Evolutionary conservation across 176 grass and related monocot genomes (phyloP), one percentile per base, ranked within the genome.

Genomic region (Elymus sibiricus): DNA sequence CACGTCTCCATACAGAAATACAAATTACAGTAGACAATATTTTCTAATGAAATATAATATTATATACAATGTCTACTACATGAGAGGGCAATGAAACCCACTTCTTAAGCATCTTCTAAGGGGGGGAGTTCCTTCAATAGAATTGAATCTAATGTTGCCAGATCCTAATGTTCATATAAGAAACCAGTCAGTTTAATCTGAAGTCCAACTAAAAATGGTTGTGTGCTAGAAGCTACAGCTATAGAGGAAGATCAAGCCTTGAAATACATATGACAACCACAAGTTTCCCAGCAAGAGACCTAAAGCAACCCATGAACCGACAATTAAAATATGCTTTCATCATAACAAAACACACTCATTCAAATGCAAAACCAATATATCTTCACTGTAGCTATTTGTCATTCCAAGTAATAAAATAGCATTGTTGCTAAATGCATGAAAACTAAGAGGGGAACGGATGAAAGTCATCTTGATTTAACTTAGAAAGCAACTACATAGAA

Each of bases 101-200:
- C 93, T 88, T 93, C 80, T 84, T 92, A 39, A 85, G 68, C 86
- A 90, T 98, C 93, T 84, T 98, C 96, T 63, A 98, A 66, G 79
- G 93, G 82, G 25, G 93, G 93, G 47, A 98, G 93, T 82, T 95
- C 96, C 77, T 86, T 94, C 72, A 95, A 82, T 89, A 98, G 93
- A 92, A 98, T 94, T 16, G 93, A 98, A 87, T 94, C 96, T 84
- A 98, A 93, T 32, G 93, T 95, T 79, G 96, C 96, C 76, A 95
- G 79, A 82, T 98, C 96, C 93, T 98, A 86, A 87, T 92, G 59
- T 17, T 5, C 78, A 88, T 76, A 84, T 49, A 83, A 93, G 59
- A 71, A 74, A 69, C 11, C 28, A 75, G 61, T 37, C 60, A 80
- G 31, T 74, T 59, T 80, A 68, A 80, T 70, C 4, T 84, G 42